Base-by-base conservation (phyloP, 257 asterid genomes). In the Fraxinus americana region DNA sequence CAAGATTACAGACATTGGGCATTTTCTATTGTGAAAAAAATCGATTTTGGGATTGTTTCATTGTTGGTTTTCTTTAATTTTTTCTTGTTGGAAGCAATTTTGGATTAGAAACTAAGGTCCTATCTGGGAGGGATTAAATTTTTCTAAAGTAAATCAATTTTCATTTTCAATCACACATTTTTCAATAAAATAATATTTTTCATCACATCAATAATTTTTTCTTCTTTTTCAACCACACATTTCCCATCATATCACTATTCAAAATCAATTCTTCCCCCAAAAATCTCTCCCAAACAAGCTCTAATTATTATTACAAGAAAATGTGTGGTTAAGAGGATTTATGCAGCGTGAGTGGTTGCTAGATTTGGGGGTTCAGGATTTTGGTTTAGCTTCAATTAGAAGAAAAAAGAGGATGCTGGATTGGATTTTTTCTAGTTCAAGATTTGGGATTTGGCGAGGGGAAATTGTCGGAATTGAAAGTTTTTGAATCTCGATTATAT, bases 21-120 rank as follows among this genome's bases (percentile, higher is more conserved):
- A 90, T 89, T 81, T 91, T 74, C 89, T 87, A 27, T 83, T 70
- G 6, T 36, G 63, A n/a, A 76, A 1, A 25, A 76, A 78, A 77
- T 72, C 82, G 57, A 45, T 81, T 9, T 17, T 86, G 90, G 79
- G 88, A 77, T 89, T 96, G 87, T 80, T 88, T 94, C 92, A 92
- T 85, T 34, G 30, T 80, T 82, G 65, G 75, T 34, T 50, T 38
- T 69, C 10, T 30, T 48, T 48, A 48, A 14, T 48, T 16, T 48
- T 48, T 48, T 48, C 59, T 48, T 48, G 13, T 23, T 17, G 10
- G 17, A 38, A 57, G 25, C 25, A 57, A 57, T 57, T 19, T 57
- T n/a, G 27, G 71, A 38, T 7, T 21, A 48, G n/a, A 48, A 16
- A 48, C n/a, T 48, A n/a, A n/a, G n/a, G n/a, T n/a, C n/a, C n/a